phyloP scores from a whole-genome alignment of 2,329 filamentous ascomycete species.

The Cladosporium oxysporum region DNA sequence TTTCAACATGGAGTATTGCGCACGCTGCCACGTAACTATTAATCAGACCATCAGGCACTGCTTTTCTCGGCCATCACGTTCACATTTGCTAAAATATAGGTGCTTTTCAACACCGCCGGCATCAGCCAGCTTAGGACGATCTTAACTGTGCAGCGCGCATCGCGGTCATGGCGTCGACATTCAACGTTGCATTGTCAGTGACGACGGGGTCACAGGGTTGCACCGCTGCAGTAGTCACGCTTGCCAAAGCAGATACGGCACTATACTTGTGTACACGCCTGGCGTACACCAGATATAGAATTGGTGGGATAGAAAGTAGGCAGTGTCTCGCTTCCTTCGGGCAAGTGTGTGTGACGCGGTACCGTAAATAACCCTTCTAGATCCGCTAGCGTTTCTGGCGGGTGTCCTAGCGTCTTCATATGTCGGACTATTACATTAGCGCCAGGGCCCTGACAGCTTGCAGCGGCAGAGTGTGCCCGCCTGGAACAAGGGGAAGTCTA shows the following conservation, averaged over 20 bases:
- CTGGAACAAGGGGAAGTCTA: background rate
- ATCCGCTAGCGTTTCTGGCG: conserved; percentile 8
- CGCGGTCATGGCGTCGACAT: background rate
- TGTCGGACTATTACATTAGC: conserved; percentile 7
- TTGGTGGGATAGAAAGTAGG: background rate
- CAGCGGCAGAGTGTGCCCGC: background rate
- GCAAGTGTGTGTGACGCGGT: background rate
- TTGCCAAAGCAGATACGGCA: background rate
- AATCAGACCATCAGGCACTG: background rate
- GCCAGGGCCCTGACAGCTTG: background rate
- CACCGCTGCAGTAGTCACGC: background rate
- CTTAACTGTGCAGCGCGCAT: background rate
- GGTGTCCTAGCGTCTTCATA: conserved; percentile 7
- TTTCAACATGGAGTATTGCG: background rate
- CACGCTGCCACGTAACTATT: background rate
- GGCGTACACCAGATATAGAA: background rate
- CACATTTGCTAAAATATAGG: background rate
- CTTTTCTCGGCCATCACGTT: background rate
- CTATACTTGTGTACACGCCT: background rate
- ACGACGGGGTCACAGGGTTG: background rate
- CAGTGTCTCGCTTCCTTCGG: background rate
- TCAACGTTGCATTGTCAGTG: background rate
- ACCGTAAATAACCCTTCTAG: conserved; percentile 14
- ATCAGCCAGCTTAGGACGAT: background rate
- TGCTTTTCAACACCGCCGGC: background rate